Evolutionary conservation across 2,329 filamentous ascomycete genomes (phyloP), one percentile per base, ranked within the genome.

Genomic region (Phaeosphaeria sp.): DNA sequence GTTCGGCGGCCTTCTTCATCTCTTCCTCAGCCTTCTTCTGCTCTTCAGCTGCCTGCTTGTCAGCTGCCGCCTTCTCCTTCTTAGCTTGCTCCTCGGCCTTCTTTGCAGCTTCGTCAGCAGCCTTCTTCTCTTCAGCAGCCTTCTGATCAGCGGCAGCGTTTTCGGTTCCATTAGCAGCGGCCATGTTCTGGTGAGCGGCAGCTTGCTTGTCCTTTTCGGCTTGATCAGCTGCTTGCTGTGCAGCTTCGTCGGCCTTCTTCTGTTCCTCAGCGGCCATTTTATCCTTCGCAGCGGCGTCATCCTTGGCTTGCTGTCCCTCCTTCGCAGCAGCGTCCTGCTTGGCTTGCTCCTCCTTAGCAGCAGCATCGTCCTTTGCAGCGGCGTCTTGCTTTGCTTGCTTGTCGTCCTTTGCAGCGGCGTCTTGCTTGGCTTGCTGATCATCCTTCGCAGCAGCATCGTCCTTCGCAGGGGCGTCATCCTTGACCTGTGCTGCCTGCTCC

Each of bases 1-100:
- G 50, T 44, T 49, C 21, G 25, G 36, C 51, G 44, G 46, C 51
- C 25, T 56, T 43, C 45, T 49, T 46, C 47, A 30, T 55, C 24
- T 50, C 50, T n/a, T 51, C 45, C 47, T 22, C 18, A 39, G 27
- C 20, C 47, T 49, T 47, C 20, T 33, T 49, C 44, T 46, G 21
- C 25, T 22, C 50, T 45, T 52, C 9, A 33, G 43, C 51, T 24
- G 40, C 55, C 27, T 53, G 39, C 36, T 53, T 43, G 36, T 30
- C 49, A n/a, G 43, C 43, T 9, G 51, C 51, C 7, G 40, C 45
- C n/a, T 44, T 48, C 20, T 55, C 22, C 11, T 55, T 30, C 25
- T 51, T 48, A 20, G 49, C 45, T 27, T 56, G 53, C n/a, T 51
- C 25, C 22, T 30, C 25, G 20, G 47, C 51, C 11, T 55, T 44